These are phyloP conservation scores for Xerocomellus chrysenteron DNA, from an alignment of 768 basidiomycete species.

Conservation along the genomic window DNA sequence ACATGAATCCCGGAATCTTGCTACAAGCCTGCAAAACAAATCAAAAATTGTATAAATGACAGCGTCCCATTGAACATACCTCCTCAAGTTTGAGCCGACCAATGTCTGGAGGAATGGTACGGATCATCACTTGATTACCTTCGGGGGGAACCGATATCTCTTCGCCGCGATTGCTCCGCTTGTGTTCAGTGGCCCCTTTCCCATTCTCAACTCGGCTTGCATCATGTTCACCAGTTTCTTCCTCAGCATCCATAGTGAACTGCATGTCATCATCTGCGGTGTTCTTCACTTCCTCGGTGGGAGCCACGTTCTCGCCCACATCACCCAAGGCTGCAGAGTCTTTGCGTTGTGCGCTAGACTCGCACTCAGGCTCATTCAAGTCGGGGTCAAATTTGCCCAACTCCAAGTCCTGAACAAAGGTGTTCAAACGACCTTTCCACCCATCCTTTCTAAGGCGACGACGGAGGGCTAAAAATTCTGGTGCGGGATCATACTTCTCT, in stretches of 20 bases:
- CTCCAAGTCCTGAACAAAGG: constrained; percentile 79
- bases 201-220: constrained; percentile 59
- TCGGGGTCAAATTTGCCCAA: constrained; percentile 84
- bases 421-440: constrained; percentile 70
- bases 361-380: constrained; percentile 58
- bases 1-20: constrained; percentile 77
- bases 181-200: constrained; percentile 45
- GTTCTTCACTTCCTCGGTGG: constrained; percentile 54
- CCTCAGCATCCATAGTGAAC: constrained; percentile 69
- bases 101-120: constrained; percentile 92
- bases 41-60: constrained; percentile 2
- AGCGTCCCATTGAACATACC: constrained; percentile 42
- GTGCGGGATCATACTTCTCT: constrained; percentile 87
- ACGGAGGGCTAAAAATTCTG: constrained; percentile 70
- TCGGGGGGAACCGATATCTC: constrained; percentile 71
- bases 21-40: constrained; percentile 58
- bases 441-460: constrained; percentile 80
- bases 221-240: constrained; percentile 65
- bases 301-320: constrained; percentile 33
- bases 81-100: constrained; percentile 88
- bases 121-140: constrained; percentile 91
- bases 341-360: constrained; percentile 51
- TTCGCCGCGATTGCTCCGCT: constrained; percentile 59
- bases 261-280: constrained; percentile 71
- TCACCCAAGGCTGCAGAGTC: constrained; percentile 44